Conservation (phyloP, 257 asterid genomes). For the Thymus mandschuricus region DNA sequence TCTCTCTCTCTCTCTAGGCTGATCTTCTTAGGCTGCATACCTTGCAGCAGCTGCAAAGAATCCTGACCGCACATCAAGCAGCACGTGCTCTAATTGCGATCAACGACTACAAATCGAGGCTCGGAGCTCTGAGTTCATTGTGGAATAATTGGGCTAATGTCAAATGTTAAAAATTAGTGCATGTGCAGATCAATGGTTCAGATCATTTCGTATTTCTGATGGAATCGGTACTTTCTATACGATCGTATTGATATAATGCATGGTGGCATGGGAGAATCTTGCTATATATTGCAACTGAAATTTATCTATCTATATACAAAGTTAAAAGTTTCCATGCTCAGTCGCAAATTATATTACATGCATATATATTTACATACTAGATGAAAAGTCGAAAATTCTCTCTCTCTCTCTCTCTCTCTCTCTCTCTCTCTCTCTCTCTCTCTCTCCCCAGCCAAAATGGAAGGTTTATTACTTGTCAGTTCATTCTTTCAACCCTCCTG, state of each 20-base stretch:
- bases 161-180: too few relatives aligned
- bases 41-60: constrained; percentile 81
- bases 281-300: background rate
- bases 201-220: too few relatives aligned
- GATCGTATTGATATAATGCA: too few relatives aligned
- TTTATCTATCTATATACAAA: background rate
- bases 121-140: constrained; percentile 69
- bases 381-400: background rate
- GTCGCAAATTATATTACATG: background rate
- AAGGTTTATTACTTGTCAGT: constrained; percentile 7
- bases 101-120: constrained; percentile 74
- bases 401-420: too few relatives aligned
- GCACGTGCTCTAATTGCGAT: constrained; percentile 86
- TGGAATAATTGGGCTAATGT: constrained; percentile 40
- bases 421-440: background rate
- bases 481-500: constrained; percentile 29
- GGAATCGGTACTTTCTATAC: too few relatives aligned
- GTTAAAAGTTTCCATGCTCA: background rate
- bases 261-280: background rate
- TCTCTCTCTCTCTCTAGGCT: constrained; percentile 45
- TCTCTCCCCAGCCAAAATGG: background rate
- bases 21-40: constrained; percentile 78
- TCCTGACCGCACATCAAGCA: constrained; percentile 80
- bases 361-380: background rate
- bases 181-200: too few relatives aligned